Conservation (phyloP, 352 stramenopile species). For the Salisapilia sapeloensis region DNA sequence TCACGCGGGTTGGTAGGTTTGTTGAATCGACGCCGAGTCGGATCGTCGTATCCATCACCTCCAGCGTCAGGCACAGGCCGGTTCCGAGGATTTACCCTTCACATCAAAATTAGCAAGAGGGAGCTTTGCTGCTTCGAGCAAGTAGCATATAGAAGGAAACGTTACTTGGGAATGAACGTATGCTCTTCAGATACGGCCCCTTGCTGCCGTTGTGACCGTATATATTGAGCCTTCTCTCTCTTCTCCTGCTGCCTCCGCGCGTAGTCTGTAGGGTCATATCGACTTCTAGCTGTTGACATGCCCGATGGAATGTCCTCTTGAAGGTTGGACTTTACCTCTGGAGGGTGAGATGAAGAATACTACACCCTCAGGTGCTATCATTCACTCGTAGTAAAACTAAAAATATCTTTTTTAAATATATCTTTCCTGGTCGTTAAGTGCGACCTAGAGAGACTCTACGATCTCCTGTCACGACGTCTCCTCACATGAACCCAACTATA, state of each 20-base stretch:
- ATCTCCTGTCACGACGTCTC: too few relatives aligned
- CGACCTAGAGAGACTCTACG: too few relatives aligned
- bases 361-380: too few relatives aligned
- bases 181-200: conserved; percentile 59
- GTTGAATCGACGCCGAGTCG: too few relatives aligned
- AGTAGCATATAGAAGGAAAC: conserved; percentile 1
- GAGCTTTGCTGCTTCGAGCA: background rate
- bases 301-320: too few relatives aligned
- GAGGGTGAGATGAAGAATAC: too few relatives aligned
- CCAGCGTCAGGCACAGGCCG: background rate
- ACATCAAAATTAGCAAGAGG: conserved; percentile 1
- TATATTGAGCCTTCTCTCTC: conserved; percentile 52
- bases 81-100: conserved; percentile 1
- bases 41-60: conserved; percentile 3
- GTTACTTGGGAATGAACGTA: conserved; percentile 63
- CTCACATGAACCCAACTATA: too few relatives aligned
- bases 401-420: background rate
- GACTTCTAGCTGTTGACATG: too few relatives aligned
- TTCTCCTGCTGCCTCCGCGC: conserved; percentile 62
- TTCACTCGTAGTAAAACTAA: too few relatives aligned
- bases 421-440: conserved; percentile 5
- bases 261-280: conserved; percentile 68
- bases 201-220: conserved; percentile 45
- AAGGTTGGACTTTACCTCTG: too few relatives aligned
- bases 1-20: too few relatives aligned